Percentiles rank a stretch among this genome's conserved stretches.
phyloP scores from a whole-genome alignment of 2,329 filamentous ascomycete genomes.

The Penicillium crustosum region DNA sequence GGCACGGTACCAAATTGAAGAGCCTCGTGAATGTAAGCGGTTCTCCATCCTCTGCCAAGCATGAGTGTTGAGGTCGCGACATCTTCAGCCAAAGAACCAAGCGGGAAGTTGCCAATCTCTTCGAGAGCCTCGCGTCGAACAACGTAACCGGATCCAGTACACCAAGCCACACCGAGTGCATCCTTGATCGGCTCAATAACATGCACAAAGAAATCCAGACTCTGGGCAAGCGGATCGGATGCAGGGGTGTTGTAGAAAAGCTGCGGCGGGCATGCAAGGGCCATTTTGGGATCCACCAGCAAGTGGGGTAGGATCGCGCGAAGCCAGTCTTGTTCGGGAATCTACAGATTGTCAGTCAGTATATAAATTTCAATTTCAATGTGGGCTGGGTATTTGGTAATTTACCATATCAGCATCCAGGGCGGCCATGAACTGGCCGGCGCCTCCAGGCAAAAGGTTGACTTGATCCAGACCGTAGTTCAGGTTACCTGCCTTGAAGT shows the following conservation, averaged over 20 bases:
- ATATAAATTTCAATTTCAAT: background rate
- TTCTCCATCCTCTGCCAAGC: constrained; percentile 62
- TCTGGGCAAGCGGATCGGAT: constrained; percentile 59
- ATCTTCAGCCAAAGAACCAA: constrained; percentile 61
- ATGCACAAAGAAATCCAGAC: constrained; percentile 60
- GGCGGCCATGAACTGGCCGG: constrained; percentile 61
- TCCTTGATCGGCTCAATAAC: constrained; percentile 51
- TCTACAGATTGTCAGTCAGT: constrained; percentile 38
- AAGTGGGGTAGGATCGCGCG: constrained; percentile 61
- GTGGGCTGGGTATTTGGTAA: background rate
- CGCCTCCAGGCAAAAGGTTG: constrained; percentile 54
- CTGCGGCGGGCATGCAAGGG: constrained; percentile 61
- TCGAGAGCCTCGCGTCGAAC: constrained; percentile 60
- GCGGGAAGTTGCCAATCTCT: constrained; percentile 62
- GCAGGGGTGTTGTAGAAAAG: constrained; percentile 63
- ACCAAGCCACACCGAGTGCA: constrained; percentile 57
- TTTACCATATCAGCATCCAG: constrained; percentile 64
- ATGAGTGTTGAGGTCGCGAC: constrained; percentile 60
- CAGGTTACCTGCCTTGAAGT: constrained; percentile 66
- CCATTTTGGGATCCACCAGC: constrained; percentile 56
- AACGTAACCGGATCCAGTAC: constrained; percentile 64
- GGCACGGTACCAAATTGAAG: constrained; percentile 58
- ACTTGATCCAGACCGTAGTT: constrained; percentile 59
- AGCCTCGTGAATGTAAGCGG: constrained; percentile 59
- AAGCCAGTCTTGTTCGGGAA: constrained; percentile 61